Evolutionary conservation across 345 rosid genomes (phyloP).

Genomic region (Atalantia buxifolia): DNA sequence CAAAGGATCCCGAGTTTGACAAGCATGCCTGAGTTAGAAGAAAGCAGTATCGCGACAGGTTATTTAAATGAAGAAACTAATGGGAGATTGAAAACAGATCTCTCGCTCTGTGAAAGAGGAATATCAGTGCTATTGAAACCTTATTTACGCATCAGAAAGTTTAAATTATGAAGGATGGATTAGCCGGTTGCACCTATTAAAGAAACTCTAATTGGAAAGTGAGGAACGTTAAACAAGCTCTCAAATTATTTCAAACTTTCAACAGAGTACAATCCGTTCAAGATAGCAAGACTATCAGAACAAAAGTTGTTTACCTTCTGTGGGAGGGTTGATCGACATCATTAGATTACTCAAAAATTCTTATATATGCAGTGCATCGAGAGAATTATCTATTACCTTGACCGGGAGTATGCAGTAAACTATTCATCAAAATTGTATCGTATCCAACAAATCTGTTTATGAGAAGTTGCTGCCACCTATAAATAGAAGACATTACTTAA

Average conservation of each 20-base stretch:
- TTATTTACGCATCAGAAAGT: neutral
- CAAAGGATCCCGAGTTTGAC: neutral
- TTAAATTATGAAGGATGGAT: neutral
- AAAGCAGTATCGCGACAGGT: neutral
- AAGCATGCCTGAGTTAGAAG: neutral
- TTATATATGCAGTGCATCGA: slow-evolving; percentile 1
- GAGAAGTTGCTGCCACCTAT: slow-evolving; percentile 99
- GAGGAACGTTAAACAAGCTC: neutral
- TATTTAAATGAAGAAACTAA: neutral
- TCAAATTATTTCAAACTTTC: neutral
- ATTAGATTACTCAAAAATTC: neutral
- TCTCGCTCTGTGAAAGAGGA: neutral
- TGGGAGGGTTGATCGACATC: neutral
- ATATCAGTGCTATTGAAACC: neutral
- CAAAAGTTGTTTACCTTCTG: neutral
- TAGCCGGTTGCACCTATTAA: neutral
- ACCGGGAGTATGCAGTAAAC: slow-evolving; percentile 80
- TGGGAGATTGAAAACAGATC: neutral
- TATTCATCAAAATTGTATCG: slow-evolving; percentile 98
- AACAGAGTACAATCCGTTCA: neutral
- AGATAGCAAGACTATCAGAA: neutral
- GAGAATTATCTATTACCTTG: slow-evolving; percentile 55
- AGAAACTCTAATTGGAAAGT: neutral
- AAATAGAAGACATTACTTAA: slow-evolving; percentile 16
- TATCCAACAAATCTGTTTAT: slow-evolving; percentile 98